Base-by-base conservation (phyloP, 805 yeast genomes). In the Candida anglica region DNA sequence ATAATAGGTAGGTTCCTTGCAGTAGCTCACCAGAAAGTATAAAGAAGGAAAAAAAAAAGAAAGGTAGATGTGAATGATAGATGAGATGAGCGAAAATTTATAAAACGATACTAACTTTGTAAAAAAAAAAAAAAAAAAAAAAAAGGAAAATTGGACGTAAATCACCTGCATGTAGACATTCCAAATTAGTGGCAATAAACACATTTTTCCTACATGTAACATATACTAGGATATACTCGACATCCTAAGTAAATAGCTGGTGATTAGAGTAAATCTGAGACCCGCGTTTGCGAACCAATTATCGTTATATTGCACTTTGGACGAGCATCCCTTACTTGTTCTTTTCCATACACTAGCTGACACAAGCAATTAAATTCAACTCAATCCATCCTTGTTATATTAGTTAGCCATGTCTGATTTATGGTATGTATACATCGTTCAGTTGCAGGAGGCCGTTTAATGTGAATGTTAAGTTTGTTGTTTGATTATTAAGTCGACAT, bases 361-460 rank as follows among this genome's bases (percentile, higher is more conserved):
- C n/a, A n/a, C n/a, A n/a, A n/a, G n/a, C n/a, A n/a, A n/a, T n/a
- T n/a, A n/a, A n/a, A n/a, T n/a, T n/a, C n/a, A n/a, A n/a, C n/a
- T 30, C 18, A 20, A 20, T 30, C 32, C 16, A 30, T 30, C 27
- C 23, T 9, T n/a, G n/a, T 11, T 21, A 21, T 11, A 9, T 21
- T 20, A 30, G 36, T 39, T 52, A 34, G 60, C 48, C 52, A 79
- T 79, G 85, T 75, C 86, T 61, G 86, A 79, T 63, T 81, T 79
- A 69, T 80, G 86, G 86, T 80, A 76, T 52, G 86, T 73, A 30
- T 23, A 13, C 15, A 27, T 15, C 8, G 24, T 7, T 8, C 8
- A n/a, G 10, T 19, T 19, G 22, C 22, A 19, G 22, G 10, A 10
- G 6, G 22, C 22, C 9, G 22, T 7, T 7, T 6, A 19, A 19